These are phyloP conservation scores for Eimeria praecox DNA, from an alignment of 169 alveolate species.

Conservation along the genomic window DNA sequence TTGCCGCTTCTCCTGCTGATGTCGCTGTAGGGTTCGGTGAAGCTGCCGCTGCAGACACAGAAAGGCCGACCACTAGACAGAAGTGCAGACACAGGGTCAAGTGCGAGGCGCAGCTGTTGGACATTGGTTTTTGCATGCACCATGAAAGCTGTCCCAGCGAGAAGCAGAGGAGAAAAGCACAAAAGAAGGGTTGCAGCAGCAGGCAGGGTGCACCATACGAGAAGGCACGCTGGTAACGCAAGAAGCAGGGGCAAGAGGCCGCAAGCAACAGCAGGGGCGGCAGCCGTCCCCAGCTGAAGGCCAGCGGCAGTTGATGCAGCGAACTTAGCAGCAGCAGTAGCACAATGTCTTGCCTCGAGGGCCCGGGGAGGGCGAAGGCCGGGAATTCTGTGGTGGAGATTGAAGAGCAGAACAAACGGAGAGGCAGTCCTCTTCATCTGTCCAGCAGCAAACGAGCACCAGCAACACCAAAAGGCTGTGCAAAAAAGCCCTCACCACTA, in stretches of 20 bases:
- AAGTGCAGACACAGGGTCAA: neutral
- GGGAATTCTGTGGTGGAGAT: conserved; percentile 36
- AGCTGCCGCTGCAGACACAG: conserved; percentile 1
- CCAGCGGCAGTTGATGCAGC: too few species aligned
- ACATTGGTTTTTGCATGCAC: neutral
- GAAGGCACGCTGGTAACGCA: neutral
- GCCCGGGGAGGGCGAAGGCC: neutral
- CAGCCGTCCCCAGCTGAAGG: too few species aligned
- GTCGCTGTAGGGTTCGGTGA: neutral
- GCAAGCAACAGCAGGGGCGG: neutral
- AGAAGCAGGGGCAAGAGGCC: neutral
- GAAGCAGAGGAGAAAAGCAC: neutral
- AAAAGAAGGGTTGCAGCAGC: neutral
- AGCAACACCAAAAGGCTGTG: neutral
- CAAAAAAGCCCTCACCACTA: neutral
- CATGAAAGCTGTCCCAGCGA: neutral
- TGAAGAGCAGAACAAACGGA: conserved; percentile 64
- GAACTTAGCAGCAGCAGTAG: neutral
- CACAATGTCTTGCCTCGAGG: conserved; percentile 10
- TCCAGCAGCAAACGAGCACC: neutral
- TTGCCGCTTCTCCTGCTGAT: neutral
- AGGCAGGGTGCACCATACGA: neutral
- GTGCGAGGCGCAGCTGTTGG: neutral
- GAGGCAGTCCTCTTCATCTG: conserved; percentile 64
- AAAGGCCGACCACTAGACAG: neutral